Base-by-base conservation (phyloP, 306 rosid genomes). In the Urtica urens region DNA sequence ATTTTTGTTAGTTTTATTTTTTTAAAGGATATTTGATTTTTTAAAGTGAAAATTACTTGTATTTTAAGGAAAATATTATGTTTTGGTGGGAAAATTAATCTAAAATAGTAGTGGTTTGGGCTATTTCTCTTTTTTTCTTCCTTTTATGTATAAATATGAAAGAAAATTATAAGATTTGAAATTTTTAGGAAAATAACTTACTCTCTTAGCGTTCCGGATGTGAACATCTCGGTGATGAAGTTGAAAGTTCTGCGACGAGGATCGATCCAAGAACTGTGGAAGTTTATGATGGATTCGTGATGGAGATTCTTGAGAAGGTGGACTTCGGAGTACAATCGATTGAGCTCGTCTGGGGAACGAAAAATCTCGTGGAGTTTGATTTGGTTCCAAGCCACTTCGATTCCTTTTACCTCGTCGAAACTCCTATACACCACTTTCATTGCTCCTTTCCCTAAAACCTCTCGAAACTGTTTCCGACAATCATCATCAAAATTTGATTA, bases 321-420 rank as follows among this genome's bases (percentile, higher is more conserved):
- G 59, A 88, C 93, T 47, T 88, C 96, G 6, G 86, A 78, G 72
- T 88, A 81, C 10, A 88, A 86, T 4, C 93, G 77, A 28, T 83
- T 80, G 22, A 88, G 64, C 46, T 78, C 81, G 0, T 88, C 83
- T 1, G 93, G 83, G 19, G 88, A 80, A 54, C 81, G 78, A 33
- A 66, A 76, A 7, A 72, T 73, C 46, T 88, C 83, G 35, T 77
- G 78, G 10, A 88, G 90, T 40, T 76, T 66, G 53, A 83, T 80
- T 68, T 78, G 95, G 62, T 81, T 88, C 96, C 96, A 88, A 31
- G 96, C 96, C 38, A 88, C 96, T 67, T 88, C 96, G 31, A 81
- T 72, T 34, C 88, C 96, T 13, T 71, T 51, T 3, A 67, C 64
- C 53, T 83, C 83, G 57, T 88, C 96, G 57, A 88, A 83, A 38